phyloP scores from a whole-genome alignment of 352 stramenopile genomes.

The Globisporangium parvum region DNA sequence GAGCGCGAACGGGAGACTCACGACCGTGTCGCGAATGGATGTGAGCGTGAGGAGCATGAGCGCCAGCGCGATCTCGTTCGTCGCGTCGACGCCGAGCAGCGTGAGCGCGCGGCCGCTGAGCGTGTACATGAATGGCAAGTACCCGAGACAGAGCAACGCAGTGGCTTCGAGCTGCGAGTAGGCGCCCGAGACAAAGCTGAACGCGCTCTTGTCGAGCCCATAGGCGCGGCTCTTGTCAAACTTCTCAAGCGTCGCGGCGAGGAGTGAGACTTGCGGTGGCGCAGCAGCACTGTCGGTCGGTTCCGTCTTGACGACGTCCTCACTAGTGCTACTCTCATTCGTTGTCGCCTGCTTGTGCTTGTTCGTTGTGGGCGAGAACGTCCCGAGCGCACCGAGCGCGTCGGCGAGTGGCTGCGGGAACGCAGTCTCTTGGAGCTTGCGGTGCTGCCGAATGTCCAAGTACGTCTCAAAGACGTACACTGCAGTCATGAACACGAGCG shows the following conservation, averaged over 20 bases:
- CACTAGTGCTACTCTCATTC: too few relatives aligned
- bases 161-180: constrained; percentile 87
- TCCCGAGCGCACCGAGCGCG: constrained; percentile 43
- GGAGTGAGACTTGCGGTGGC: constrained; percentile 38
- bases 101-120: constrained; percentile 54
- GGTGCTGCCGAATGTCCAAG: constrained; percentile 90
- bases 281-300: constrained; percentile 11
- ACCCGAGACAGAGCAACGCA: constrained; percentile 86
- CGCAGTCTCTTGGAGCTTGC: constrained; percentile 76
- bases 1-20: constrained; percentile 63
- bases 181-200: constrained; percentile 87
- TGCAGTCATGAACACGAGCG: constrained; percentile 84
- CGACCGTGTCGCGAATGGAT: constrained; percentile 49
- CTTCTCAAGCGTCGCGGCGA: constrained; percentile 86
- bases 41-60: constrained; percentile 66
- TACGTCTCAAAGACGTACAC: constrained; percentile 93
- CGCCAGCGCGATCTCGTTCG: constrained; percentile 84
- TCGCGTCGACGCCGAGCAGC: constrained; percentile 42
- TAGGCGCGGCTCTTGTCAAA: constrained; percentile 93
- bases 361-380: constrained; percentile 22
- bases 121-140: constrained; percentile 93
- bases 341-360: too few relatives aligned
- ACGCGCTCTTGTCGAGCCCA: constrained; percentile 94
- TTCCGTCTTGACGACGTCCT: constrained; percentile 6
- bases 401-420: constrained; percentile 52